Evolutionary conservation across 495 filamentous ascomycete species (phyloP).

Genomic region (Lophiotrema nucula): DNA sequence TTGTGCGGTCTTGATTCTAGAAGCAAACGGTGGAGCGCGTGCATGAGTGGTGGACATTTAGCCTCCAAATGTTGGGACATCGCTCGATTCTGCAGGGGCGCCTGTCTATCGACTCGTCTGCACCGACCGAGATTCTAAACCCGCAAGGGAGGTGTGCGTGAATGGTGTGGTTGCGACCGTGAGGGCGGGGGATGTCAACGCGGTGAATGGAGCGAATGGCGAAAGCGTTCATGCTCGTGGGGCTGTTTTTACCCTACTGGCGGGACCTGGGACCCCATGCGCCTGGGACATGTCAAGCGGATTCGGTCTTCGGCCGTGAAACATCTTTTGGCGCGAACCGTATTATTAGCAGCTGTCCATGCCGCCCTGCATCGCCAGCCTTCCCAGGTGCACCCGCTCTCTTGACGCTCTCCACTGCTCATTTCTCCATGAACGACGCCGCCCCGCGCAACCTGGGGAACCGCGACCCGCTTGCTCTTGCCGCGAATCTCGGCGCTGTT

Average conservation of each 20-base stretch:
- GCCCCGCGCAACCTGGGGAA: neutral
- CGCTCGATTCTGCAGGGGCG: neutral
- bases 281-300: neutral
- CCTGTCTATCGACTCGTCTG: neutral
- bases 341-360: neutral
- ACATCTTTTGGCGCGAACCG: neutral
- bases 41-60: conserved; percentile 31
- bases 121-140: neutral
- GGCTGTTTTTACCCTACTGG: neutral
- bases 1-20: conserved; percentile 11
- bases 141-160: neutral
- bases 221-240: neutral
- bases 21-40: neutral
- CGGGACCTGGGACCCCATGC: neutral
- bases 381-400: neutral
- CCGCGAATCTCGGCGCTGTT: neutral
- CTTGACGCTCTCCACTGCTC: neutral
- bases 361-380: neutral
- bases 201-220: neutral
- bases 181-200: neutral
- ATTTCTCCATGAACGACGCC: neutral
- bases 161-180: neutral
- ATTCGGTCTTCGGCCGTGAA: neutral
- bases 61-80: neutral
- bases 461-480: neutral